Evolutionary conservation across 352 stramenopile species (phyloP).

Genomic region (Pythium guiyangense): DNA sequence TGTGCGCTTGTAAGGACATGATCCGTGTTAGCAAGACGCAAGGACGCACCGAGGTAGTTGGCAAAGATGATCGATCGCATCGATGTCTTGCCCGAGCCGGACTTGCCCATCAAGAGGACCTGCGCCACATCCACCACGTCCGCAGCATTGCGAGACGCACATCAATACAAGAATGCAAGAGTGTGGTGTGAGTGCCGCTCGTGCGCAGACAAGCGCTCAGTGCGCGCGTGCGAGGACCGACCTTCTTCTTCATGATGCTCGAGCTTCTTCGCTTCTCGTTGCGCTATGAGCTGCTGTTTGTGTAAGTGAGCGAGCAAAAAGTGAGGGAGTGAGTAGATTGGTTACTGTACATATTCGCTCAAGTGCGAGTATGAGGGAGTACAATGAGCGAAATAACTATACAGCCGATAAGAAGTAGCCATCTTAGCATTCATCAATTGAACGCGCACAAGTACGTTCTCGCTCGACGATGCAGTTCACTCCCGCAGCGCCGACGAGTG

Average conservation of each 20-base stretch:
- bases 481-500: not conserved
- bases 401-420: not conserved
- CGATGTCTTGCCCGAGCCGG: constrained; percentile 96
- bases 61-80: constrained; percentile 99
- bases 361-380: too few species aligned
- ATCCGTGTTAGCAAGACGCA: not conserved
- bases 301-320: not conserved
- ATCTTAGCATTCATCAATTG: not conserved
- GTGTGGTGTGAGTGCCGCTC: not conserved
- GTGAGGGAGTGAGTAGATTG: too few species aligned
- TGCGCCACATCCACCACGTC: constrained; percentile 36
- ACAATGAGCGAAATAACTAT: too few species aligned
- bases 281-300: too few species aligned
- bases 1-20: not conserved
- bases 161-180: too few species aligned
- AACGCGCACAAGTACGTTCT: not conserved
- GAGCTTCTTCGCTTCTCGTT: not conserved
- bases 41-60: constrained; percentile 93
- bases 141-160: too few species aligned
- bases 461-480: not conserved
- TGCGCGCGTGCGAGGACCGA: not conserved
- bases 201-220: not conserved
- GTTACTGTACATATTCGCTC: not conserved
- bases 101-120: constrained; percentile 96
- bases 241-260: not conserved